Evolutionary conservation across 257 asterid genomes (phyloP).

Genomic region (Thymus quinquecostatus): DNA sequence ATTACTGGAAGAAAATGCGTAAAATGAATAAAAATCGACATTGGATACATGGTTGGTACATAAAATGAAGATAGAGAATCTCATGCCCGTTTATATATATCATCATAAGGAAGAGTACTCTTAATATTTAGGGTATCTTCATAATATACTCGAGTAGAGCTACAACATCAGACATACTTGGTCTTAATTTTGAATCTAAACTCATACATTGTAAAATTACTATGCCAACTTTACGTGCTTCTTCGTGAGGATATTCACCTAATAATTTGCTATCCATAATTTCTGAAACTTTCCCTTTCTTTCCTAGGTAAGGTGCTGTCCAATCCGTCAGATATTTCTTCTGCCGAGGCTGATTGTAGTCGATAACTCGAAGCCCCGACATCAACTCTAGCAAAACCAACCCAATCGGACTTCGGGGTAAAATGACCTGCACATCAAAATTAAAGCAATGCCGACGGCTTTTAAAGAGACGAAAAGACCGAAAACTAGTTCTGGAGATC

Average conservation of each 20-base stretch:
- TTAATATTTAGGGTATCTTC: too few species aligned
- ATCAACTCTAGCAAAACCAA: slow-evolving; percentile 32
- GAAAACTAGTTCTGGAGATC: too few species aligned
- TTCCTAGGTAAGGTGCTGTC: slow-evolving; percentile 12
- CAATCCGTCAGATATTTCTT: neutral
- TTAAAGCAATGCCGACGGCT: too few species aligned
- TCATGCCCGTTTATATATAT: too few species aligned
- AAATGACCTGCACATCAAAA: too few species aligned
- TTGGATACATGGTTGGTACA: too few species aligned
- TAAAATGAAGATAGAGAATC: too few species aligned
- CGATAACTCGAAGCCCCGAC: slow-evolving; percentile 16
- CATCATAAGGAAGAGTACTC: too few species aligned
- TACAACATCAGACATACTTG: slow-evolving; percentile 31
- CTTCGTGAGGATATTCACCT: neutral
- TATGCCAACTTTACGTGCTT: slow-evolving; percentile 18
- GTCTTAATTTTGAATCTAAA: neutral
- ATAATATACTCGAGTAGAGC: neutral
- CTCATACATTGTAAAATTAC: slow-evolving; percentile 22
- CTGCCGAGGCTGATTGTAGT: neutral
- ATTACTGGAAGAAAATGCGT: too few species aligned
- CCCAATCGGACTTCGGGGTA: slow-evolving; percentile 16
- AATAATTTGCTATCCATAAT: slow-evolving; percentile 27
- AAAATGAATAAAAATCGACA: too few species aligned
- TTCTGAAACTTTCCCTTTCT: neutral
- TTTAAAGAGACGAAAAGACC: too few species aligned